Percentiles rank a stretch among this genome's conserved stretches.
These are phyloP conservation scores for barrel medic (Medicago truncatula) DNA, from an alignment of 306 rosid species.

Conservation along the genomic window MtrunA17r5.0-ANR NC_053048.1:23463001-23463500, in stretches of 20 bases:
- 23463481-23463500: constrained; percentile 4
- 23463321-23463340: neutral
- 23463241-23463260: neutral
- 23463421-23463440: constrained; percentile 8
- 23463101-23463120: neutral
- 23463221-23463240: neutral
- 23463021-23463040: neutral
- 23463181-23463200: neutral
- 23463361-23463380: neutral
- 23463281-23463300: neutral
- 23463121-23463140: neutral
- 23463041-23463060: neutral
- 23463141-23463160: neutral
- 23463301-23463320: neutral
- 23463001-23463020: neutral
- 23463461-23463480: constrained; percentile 31
- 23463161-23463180: neutral
- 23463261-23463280: neutral
- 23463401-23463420: constrained; percentile 9
- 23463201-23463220: neutral
- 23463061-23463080: neutral
- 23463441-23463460: neutral
- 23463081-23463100: neutral
- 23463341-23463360: neutral
- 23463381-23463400: constrained; percentile 13